Evolutionary conservation across 2,329 filamentous ascomycete species (phyloP).

Genomic region (Didymella lethalis): DNA sequence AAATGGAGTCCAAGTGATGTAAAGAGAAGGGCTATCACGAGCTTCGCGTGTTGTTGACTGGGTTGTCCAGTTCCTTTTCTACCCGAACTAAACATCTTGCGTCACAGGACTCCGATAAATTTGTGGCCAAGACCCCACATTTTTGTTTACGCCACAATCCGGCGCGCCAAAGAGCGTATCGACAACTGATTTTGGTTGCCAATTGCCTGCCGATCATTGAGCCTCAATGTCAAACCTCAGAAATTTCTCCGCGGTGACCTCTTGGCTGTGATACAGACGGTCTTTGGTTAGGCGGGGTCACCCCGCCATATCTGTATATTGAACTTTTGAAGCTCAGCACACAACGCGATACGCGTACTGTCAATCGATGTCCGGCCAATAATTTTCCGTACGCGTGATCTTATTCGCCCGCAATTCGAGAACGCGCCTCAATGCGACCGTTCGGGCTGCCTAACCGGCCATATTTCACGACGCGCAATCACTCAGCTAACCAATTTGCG

Average conservation of each 20-base stretch:
- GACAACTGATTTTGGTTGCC: conserved; percentile 20
- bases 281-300: conserved; percentile 10
- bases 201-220: conserved; percentile 22
- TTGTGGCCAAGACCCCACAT: conserved; percentile 43
- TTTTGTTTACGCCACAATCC: conserved; percentile 27
- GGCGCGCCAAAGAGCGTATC: conserved; percentile 24
- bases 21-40: conserved; percentile 20
- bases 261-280: conserved; percentile 1
- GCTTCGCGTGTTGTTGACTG: conserved; percentile 23
- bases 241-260: conserved; percentile 23
- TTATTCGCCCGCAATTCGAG: not conserved
- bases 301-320: conserved; percentile 8
- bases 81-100: conserved; percentile 28
- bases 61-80: conserved; percentile 28
- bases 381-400: conserved; percentile 12
- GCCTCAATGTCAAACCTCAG: conserved; percentile 13
- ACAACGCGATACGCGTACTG: not conserved
- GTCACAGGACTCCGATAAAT: conserved; percentile 36
- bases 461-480: conserved; percentile 4
- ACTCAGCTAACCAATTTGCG: not conserved
- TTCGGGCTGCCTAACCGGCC: conserved; percentile 2
- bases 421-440: not conserved
- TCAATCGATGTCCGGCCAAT: conserved; percentile 1
- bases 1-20: conserved; percentile 12
- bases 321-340: not conserved